These are phyloP conservation scores for Nymphaea thermarum DNA, from an alignment of 164 flowering plant genomes.

Conservation along the genomic window DNA sequence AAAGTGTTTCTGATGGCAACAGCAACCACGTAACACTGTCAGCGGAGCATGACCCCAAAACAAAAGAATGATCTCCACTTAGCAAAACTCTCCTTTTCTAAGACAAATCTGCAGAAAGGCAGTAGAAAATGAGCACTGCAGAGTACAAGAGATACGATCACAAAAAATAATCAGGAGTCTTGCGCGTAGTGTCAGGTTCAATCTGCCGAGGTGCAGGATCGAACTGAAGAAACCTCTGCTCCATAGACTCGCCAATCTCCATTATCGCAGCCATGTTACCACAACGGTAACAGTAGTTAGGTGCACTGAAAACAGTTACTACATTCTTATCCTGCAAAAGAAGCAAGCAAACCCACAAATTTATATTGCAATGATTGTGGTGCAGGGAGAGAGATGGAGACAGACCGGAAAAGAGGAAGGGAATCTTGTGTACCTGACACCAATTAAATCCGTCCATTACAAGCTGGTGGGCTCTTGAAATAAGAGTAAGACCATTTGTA, in stretches of 20 bases:
- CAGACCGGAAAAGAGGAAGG: neutral
- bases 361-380: neutral
- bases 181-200: slow-evolving; percentile 39
- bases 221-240: slow-evolving; percentile 36
- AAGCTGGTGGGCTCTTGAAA: slow-evolving; percentile 44
- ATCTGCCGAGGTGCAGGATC: slow-evolving; percentile 40
- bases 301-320: slow-evolving; percentile 40
- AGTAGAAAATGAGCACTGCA: slow-evolving; percentile 1
- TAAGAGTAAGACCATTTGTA: slow-evolving; percentile 32
- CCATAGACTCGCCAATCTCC: slow-evolving; percentile 39
- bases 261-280: slow-evolving; percentile 48
- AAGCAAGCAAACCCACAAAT: neutral
- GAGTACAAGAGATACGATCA: slow-evolving; percentile 10
- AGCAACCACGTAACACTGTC: neutral
- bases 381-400: neutral
- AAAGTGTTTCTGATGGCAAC: slow-evolving; percentile 1
- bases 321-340: slow-evolving; percentile 33
- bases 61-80: slow-evolving; percentile 16
- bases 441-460: slow-evolving; percentile 57
- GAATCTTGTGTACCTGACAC: slow-evolving; percentile 26
- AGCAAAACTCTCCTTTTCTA: slow-evolving; percentile 17
- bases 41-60: slow-evolving; percentile 12
- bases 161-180: slow-evolving; percentile 41
- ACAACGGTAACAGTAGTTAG: slow-evolving; percentile 41
- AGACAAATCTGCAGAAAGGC: slow-evolving; percentile 19